Base-by-base conservation (phyloP, 768 basidiomycete genomes). In the Lyophyllum atratum region DNA sequence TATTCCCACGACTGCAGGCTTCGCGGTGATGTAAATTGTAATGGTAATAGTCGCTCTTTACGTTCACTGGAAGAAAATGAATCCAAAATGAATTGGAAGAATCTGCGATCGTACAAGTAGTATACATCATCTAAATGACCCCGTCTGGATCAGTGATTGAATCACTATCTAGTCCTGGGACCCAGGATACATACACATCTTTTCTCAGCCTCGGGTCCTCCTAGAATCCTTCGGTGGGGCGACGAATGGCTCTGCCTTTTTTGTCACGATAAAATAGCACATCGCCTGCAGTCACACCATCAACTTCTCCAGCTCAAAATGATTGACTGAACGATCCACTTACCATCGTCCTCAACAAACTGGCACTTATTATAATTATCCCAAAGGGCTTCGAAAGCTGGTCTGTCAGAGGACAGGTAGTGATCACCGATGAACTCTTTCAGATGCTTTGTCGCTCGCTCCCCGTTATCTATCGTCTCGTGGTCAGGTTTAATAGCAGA, bases 261-360 rank as follows among this genome's bases (percentile, higher is more conserved):
- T 70, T 74, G 66, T 80, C 70, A 54, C 76, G 74, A 62, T 80
- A 80, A 64, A 80, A 80, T 14, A 80, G 60, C 7, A 80, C 68
- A 37, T 77, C 72, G 50, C 77, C 76, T 77, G 51, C 17, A 44
- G 9, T 26, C 3, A 33, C 26, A 19, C 25, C 10, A n/a, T 3
- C 29, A 47, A 42, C 17, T 3, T 1, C 25, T 46, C n/a, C n/a
- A 4, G 15, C 29, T 22, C 21, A n/a, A 31, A 19, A n/a, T 10
- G 28, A 7, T 8, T 8, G 25, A 31, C 14, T 6, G 15, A 45
- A 33, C 17, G 10, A 11, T 2, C 12, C 12, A 49, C 67, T 53
- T 42, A 74, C 81, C 84, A 34, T 83, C 72, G 49, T 85, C 79
- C 56, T 85, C 84, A 24, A 85, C 81, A 62, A 85, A 85, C 48